Percentiles rank a stretch among this genome's conserved stretches.
Evolutionary conservation across 495 filamentous ascomycete genomes (phyloP).

Genomic region (Aspergillus olivimuriae): DNA sequence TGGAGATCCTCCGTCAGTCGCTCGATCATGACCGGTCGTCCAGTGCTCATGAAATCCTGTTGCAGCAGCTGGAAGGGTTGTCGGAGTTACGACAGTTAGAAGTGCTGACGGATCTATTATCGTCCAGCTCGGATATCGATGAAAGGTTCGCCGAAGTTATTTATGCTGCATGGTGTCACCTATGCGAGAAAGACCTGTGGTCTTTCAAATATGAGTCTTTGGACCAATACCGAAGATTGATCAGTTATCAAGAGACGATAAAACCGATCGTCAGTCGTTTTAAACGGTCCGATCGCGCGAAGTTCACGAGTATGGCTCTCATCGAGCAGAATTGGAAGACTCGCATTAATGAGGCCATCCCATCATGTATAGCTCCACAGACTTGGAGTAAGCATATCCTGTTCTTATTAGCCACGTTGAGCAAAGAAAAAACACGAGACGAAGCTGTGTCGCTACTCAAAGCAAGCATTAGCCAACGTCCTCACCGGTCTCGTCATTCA

Average conservation of each 20-base stretch:
- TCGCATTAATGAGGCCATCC: background rate
- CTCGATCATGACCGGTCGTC: too few relatives aligned
- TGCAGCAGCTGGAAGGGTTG: background rate
- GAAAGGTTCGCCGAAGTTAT: background rate
- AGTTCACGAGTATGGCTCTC: background rate
- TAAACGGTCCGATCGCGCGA: background rate
- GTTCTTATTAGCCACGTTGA: background rate
- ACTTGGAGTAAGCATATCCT: slow-evolving; percentile 2
- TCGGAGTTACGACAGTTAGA: background rate
- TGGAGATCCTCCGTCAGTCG: too few relatives aligned
- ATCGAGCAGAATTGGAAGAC: background rate
- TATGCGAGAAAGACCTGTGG: background rate
- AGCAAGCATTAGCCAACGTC: background rate
- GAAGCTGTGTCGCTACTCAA: background rate
- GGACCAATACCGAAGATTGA: background rate
- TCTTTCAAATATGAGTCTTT: background rate
- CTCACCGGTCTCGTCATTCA: background rate
- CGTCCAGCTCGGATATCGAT: background rate
- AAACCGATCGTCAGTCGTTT: background rate
- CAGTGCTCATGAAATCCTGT: background rate
- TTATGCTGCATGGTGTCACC: background rate
- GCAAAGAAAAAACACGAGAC: background rate
- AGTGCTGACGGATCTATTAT: background rate
- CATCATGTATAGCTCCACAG: background rate
- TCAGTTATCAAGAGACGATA: background rate